Percentiles rank a stretch among this genome's conserved stretches.
Conservation (phyloP, 164 flowering plant genomes). For the Annona squamosa region DNA sequence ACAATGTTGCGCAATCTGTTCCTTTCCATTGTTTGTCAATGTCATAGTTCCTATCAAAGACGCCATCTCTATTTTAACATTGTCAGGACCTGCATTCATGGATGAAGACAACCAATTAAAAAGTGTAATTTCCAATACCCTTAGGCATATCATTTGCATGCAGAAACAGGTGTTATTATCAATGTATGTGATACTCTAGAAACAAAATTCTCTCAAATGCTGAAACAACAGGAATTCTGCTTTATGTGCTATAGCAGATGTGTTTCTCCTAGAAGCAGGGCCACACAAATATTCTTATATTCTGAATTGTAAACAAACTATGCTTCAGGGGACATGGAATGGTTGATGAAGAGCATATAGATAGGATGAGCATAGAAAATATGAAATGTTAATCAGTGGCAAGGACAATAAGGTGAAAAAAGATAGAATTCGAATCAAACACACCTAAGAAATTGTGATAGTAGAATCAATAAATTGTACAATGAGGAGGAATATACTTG, state of each 20-base stretch:
- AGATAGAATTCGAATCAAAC: no score
- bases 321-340: no score
- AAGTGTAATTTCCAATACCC: not conserved
- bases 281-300: no score
- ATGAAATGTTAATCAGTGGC: no score
- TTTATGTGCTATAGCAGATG: not conserved
- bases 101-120: conserved; percentile 1
- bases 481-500: no score
- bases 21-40: conserved; percentile 43
- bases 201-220: not conserved
- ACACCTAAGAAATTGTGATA: no score
- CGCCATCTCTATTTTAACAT: conserved; percentile 46
- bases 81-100: conserved; percentile 37
- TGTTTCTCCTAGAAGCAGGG: not conserved
- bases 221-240: not conserved
- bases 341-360: no score
- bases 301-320: no score
- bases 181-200: not conserved
- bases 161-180: not conserved
- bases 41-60: conserved; percentile 44
- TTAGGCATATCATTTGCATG: not conserved
- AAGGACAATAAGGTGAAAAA: no score
- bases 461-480: no score
- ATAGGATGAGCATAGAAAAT: no score
- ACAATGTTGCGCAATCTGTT: conserved; percentile 42